A percentile compares a stretch with the other conserved stretches of the same genome.
Evolutionary conservation across 2,329 filamentous ascomycete species (phyloP).

Genomic region (Stachybotrys chartarum): DNA sequence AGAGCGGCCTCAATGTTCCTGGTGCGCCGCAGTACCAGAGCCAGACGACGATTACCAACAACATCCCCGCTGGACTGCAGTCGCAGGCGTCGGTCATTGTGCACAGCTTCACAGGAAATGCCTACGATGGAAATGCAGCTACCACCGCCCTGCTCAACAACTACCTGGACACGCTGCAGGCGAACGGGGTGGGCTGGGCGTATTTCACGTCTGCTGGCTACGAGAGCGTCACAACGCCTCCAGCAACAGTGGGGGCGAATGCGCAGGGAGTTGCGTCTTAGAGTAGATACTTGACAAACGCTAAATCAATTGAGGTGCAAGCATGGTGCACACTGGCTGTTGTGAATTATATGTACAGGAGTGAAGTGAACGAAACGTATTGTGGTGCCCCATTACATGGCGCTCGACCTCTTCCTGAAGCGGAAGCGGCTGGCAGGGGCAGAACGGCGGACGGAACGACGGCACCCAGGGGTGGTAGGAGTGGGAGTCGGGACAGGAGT

Average conservation of each 20-base stretch:
- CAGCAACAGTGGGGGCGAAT: not conserved
- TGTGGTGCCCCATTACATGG: no score
- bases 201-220: not conserved
- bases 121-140: constrained; percentile 5
- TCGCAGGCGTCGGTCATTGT: constrained; percentile 9
- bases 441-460: no score
- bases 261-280: no score
- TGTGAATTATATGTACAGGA: no score
- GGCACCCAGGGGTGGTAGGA: no score
- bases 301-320: no score
- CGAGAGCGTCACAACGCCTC: not conserved
- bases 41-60: constrained; percentile 8
- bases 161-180: constrained; percentile 2
- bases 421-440: no score
- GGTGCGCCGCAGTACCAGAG: constrained; percentile 9
- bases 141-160: not conserved
- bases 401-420: no score
- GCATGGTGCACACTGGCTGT: no score
- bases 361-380: no score
- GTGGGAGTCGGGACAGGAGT: no score
- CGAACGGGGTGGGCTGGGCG: constrained; percentile 3
- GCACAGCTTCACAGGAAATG: constrained; percentile 9
- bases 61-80: constrained; percentile 4
- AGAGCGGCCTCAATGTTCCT: constrained; percentile 14
- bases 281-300: no score